Conservation (phyloP, 2,329 filamentous ascomycete species). For the Cladosporium oxysporum region DNA sequence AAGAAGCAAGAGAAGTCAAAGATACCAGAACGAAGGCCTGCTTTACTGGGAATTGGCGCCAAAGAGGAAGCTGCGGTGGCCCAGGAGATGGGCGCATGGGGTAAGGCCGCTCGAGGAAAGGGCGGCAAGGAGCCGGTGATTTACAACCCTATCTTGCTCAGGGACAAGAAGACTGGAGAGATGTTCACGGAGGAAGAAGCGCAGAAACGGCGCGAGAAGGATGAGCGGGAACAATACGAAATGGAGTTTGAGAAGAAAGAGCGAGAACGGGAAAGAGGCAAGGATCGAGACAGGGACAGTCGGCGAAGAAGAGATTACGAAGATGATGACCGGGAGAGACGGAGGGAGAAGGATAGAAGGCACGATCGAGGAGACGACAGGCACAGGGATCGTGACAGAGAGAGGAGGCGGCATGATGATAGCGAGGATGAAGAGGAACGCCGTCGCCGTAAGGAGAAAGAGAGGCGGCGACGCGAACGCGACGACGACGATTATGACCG, state of each 20-base stretch:
- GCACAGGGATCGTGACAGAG: slow-evolving; percentile 25
- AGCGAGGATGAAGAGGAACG: slow-evolving; percentile 34
- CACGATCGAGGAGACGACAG: slow-evolving; percentile 8
- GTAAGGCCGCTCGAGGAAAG: slow-evolving; percentile 60
- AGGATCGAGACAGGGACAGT: slow-evolving; percentile 34
- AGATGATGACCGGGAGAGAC: slow-evolving; percentile 19
- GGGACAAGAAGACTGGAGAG: slow-evolving; percentile 64
- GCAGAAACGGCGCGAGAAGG: slow-evolving; percentile 44
- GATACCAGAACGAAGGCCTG: slow-evolving; percentile 69
- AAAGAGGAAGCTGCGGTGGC: slow-evolving; percentile 68
- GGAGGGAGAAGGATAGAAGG: slow-evolving; percentile 19
- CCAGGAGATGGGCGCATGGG: slow-evolving; percentile 78
- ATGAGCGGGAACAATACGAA: slow-evolving; percentile 52
- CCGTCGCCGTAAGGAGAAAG: slow-evolving; percentile 24
- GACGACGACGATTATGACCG: slow-evolving; percentile 25
- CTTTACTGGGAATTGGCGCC: slow-evolving; percentile 83
- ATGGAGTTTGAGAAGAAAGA: slow-evolving; percentile 44
- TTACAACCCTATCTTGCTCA: slow-evolving; percentile 64
- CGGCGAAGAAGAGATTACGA: slow-evolving; percentile 27
- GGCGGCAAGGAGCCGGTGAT: slow-evolving; percentile 57
- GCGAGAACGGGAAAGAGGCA: slow-evolving; percentile 37
- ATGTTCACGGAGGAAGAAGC: slow-evolving; percentile 64
- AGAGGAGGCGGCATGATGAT: slow-evolving; percentile 27
- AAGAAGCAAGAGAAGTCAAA: slow-evolving; percentile 56
- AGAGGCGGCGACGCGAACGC: slow-evolving; percentile 30